Base-by-base conservation (phyloP, 1,139 yeast genomes). In the Debaryomyces sp. region DNA sequence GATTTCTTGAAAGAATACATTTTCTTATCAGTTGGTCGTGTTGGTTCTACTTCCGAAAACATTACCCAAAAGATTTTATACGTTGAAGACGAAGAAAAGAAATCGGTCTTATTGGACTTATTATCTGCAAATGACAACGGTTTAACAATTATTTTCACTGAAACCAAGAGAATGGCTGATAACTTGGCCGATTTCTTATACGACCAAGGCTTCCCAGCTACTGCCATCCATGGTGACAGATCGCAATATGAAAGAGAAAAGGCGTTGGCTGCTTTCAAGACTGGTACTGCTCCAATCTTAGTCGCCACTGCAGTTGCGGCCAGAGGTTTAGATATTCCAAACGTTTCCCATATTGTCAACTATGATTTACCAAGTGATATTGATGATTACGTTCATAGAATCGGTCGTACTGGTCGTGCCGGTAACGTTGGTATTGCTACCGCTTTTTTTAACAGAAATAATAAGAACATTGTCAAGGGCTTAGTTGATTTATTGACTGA, bases 371-470 rank as follows among this genome's bases (percentile, higher is more conserved):
- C 99, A 67, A 80, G 89, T 67, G 98, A 94, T 73, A 89, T 92
- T 66, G 99, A 94, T 73, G 99, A 94, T 75, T 94, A 94, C 69
- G 99, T 94, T 56, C 99, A 94, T 79, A 89, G 99, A 81, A 94
- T 94, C 68, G 99, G 99, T 82, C 95, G 99, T 87, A 94, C 99
- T 64, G 99, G 99, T 75, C 96, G 99, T 85, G 99, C 99, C 64
- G 99, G 99, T 82, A 94, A 94, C 78, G 85, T 88, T 57, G 99
- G 99, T 87, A 81, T 89, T 64, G 97, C 99, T 59, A 92, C 97
- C 60, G 96, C 99, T 48, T 94, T 94, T 80, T 90, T 94, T 77
- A 94, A 94, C 87, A 88, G 98, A 77, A 89, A 88, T 70, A 95
- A 91, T 84, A 85, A 81, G 68, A 91, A 91, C 67, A 81, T 94